Evolutionary conservation across 2,329 filamentous ascomycete species (phyloP).

Genomic region (Fusarium staphyleae): DNA sequence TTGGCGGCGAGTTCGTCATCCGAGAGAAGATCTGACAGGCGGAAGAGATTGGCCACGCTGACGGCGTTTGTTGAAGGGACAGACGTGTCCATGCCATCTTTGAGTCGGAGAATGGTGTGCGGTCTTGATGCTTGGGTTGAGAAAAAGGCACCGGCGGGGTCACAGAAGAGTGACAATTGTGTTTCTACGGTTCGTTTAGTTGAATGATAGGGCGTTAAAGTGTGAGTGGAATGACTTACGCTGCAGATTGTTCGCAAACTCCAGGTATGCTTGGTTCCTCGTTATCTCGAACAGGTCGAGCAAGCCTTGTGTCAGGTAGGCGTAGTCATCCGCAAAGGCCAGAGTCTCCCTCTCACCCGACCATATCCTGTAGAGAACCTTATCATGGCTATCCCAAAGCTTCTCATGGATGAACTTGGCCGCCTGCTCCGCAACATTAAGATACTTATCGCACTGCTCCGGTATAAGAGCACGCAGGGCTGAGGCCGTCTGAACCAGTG

Average conservation of each 20-base stretch:
- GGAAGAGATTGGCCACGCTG: constrained; percentile 86
- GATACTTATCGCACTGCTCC: constrained; percentile 65
- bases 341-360: constrained; percentile 68
- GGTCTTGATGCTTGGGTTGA: constrained; percentile 68
- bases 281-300: constrained; percentile 86
- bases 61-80: constrained; percentile 90
- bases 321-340: constrained; percentile 94
- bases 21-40: constrained; percentile 73
- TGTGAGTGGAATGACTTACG: constrained; percentile 52
- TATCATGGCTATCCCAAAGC: constrained; percentile 71
- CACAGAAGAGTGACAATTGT: constrained; percentile 81
- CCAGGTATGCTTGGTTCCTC: constrained; percentile 75
- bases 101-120: constrained; percentile 82
- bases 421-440: constrained; percentile 70
- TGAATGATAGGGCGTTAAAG: background rate
- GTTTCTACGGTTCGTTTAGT: constrained; percentile 57
- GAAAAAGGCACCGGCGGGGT: constrained; percentile 74
- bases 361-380: constrained; percentile 77
- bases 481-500: constrained; percentile 77
- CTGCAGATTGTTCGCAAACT: constrained; percentile 85
- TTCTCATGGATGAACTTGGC: constrained; percentile 75
- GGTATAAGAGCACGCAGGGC: constrained; percentile 68
- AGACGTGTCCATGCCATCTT: constrained; percentile 93
- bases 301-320: constrained; percentile 83
- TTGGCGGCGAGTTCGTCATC: constrained; percentile 68